Percentiles rank a stretch among this genome's conserved stretches.
These are phyloP conservation scores for Coemansia guatemalensis DNA, from an alignment of 192 early-diverging fungal genomes.

Conservation along the genomic window DNA sequence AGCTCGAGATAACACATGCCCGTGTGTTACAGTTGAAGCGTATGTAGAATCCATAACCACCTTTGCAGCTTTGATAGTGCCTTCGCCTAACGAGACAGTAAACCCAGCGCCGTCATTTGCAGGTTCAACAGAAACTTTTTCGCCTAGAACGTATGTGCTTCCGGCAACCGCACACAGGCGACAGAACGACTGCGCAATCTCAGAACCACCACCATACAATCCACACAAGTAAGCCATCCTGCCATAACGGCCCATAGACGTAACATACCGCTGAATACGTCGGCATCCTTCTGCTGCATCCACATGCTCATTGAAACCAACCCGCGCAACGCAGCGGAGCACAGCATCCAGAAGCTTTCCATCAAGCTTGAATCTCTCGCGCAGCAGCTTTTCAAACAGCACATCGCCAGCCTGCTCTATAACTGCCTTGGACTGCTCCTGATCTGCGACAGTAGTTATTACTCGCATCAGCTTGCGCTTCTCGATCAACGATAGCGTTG, in stretches of 20 bases:
- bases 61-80: slow-evolving; percentile 40
- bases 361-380: slow-evolving; percentile 59
- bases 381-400: slow-evolving; percentile 43
- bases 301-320: slow-evolving; percentile 10
- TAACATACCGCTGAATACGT: slow-evolving; percentile 64
- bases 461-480: slow-evolving; percentile 93
- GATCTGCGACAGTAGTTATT: slow-evolving; percentile 61
- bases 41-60: slow-evolving; percentile 60
- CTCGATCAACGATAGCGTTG: slow-evolving; percentile 72
- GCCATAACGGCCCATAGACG: slow-evolving; percentile 84
- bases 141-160: slow-evolving; percentile 82
- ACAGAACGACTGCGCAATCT: slow-evolving; percentile 89
- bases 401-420: slow-evolving; percentile 25
- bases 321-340: slow-evolving; percentile 63
- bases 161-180: slow-evolving; percentile 88
- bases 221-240: slow-evolving; percentile 77
- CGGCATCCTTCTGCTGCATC: slow-evolving; percentile 65
- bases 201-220: slow-evolving; percentile 86
- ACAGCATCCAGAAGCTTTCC: slow-evolving; percentile 65
- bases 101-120: slow-evolving; percentile 37
- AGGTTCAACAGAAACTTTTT: slow-evolving; percentile 38
- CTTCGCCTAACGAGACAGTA: slow-evolving; percentile 43
- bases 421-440: slow-evolving; percentile 18
- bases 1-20: slow-evolving; percentile 35
- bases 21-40: slow-evolving; percentile 29